A percentile compares a stretch with the other conserved stretches of the same genome.
These are phyloP conservation scores for Tylopilus sp. DNA, from an alignment of 768 basidiomycete species.

Conservation along the genomic window DNA sequence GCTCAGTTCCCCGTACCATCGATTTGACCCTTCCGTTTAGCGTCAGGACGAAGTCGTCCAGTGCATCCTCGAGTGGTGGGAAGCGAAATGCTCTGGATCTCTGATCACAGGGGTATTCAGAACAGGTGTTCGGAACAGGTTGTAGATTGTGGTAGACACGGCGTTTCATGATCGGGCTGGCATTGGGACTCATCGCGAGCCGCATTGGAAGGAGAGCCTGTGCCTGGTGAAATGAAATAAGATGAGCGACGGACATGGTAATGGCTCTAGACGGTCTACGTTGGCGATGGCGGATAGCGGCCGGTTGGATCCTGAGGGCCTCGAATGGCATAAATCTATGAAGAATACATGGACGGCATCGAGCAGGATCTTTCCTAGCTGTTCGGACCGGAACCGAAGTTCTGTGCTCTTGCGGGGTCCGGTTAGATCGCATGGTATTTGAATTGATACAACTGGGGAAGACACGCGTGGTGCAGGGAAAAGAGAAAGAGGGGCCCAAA, in stretches of 20 bases:
- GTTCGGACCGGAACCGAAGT: slow-evolving; percentile 1
- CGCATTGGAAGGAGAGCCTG: background rate
- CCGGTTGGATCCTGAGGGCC: background rate
- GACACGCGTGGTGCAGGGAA: background rate
- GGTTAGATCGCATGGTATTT: background rate
- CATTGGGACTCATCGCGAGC: background rate
- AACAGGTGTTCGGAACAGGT: slow-evolving; percentile 49
- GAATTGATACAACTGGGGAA: background rate
- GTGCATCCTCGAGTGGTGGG: slow-evolving; percentile 68
- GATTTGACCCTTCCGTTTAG: slow-evolving; percentile 25
- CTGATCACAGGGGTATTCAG: slow-evolving; percentile 64
- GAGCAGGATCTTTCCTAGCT: slow-evolving; percentile 4
- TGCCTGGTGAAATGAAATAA: background rate
- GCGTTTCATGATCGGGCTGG: background rate
- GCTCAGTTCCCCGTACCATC: background rate
- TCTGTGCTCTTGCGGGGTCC: background rate
- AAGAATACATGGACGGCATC: too few relatives aligned
- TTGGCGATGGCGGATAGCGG: background rate
- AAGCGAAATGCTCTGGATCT: slow-evolving; percentile 39
- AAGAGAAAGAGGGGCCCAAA: background rate
- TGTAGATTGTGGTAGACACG: slow-evolving; percentile 29
- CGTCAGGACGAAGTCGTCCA: slow-evolving; percentile 66
- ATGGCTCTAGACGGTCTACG: background rate
- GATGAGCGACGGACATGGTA: background rate
- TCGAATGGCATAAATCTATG: background rate